phyloP scores from a whole-genome alignment of 352 stramenopile species.

The Phytophthora pinifolia region DNA sequence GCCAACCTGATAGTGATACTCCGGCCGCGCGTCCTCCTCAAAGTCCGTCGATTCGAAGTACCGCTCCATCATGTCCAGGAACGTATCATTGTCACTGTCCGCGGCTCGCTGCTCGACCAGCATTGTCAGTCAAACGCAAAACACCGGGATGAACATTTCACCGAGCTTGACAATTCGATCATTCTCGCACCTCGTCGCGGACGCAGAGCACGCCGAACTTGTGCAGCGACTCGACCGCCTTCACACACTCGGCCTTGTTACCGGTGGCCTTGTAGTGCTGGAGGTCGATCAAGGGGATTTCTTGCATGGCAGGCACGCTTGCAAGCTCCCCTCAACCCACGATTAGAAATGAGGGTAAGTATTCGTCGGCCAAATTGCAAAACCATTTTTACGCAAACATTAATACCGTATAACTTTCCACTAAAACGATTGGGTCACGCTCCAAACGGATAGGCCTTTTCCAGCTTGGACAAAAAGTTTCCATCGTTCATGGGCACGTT shows the following conservation, averaged over 20 bases:
- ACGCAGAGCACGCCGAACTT: constrained; percentile 87
- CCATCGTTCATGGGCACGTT: constrained; percentile 29
- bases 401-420: too few relatives aligned
- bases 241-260: constrained; percentile 68
- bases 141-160: neutral
- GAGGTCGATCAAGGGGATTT: constrained; percentile 85
- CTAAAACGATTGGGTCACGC: too few relatives aligned
- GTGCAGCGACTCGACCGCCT: constrained; percentile 80
- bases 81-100: constrained; percentile 78
- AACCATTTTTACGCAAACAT: too few relatives aligned
- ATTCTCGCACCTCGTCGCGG: constrained; percentile 52
- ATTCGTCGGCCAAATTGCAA: too few relatives aligned
- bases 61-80: constrained; percentile 93
- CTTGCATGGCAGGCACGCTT: constrained; percentile 48
- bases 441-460: neutral
- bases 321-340: too few relatives aligned
- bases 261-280: constrained; percentile 73
- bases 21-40: constrained; percentile 81
- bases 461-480: constrained; percentile 21
- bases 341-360: constrained; percentile 12
- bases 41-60: constrained; percentile 93
- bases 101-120: constrained; percentile 41
- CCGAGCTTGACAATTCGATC: too few relatives aligned
- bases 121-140: constrained; percentile 1
- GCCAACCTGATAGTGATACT: constrained; percentile 90